Base-by-base conservation (phyloP, 2,329 filamentous ascomycete genomes). In the Xylaria polymorpha region DNA sequence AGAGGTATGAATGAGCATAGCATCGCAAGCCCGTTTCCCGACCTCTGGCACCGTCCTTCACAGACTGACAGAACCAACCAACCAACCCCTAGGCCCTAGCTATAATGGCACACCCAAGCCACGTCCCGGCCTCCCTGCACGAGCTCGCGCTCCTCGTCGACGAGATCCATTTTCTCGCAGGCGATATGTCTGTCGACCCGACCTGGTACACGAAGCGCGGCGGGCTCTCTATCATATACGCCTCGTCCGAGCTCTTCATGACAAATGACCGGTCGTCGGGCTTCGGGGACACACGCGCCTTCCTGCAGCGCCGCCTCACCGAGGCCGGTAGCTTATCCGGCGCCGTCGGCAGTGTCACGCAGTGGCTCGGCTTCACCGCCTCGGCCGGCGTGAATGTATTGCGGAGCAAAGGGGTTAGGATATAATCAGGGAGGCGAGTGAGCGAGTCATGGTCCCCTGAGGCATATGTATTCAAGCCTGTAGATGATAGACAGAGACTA, bases 191-290 rank as follows among this genome's bases (percentile, higher is more conserved):
- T 25, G 92, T 98, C 69, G 94, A 98, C 80, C 87, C 89, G 4
- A 91, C 90, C 4, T 99, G 96, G 96, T 99, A 99, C 77, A 84
- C 86, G 66, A 89, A 89, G 77, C 86, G 87, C 58, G 86, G 83
- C 3, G 85, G 84, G 22, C 80, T 89, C 10, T 86, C 87, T 41
- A 81, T 85, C 73, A 83, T 87, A 50, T 90, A 89, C 74, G 93
- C 93, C 61, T 89, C 90, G 41, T 87, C 91, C 65, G 96, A 99
- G 81, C 84, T 98, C 5, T 97, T 94, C 82, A 98, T 98, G 94
- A 98, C 94, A 25, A 94, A 92, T 68, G 96, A 98, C 80, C 85
- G 84, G 69, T 94, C 91, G 4, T 82, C 86, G 0, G 88, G 88
- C n/a, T 96, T 92, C 75, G 79, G 77, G 10, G 92, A 94, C 71